Evolutionary conservation across 1,139 yeast genomes (phyloP).

Genomic region (Saccharomyces pastorianus): DNA sequence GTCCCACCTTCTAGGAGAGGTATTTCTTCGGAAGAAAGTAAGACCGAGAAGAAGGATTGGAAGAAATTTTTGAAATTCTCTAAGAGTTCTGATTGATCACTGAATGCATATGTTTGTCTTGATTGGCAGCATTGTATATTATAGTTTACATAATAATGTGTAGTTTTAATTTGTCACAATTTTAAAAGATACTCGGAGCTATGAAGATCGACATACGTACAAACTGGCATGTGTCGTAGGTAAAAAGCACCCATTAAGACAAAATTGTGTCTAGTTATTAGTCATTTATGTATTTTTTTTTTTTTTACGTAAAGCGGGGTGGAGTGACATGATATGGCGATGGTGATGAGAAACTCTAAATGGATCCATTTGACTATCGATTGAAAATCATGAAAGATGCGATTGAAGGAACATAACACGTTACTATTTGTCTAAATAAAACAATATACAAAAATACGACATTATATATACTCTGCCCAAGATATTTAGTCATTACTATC

Average conservation of each 20-base stretch:
- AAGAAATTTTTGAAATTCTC: background rate
- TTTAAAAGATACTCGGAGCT: background rate
- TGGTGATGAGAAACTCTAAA: background rate
- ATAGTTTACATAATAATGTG: background rate
- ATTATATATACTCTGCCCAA: background rate
- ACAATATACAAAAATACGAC: background rate
- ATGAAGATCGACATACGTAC: background rate
- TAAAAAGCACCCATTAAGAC: background rate
- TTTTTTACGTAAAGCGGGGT: background rate
- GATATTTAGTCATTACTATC: background rate
- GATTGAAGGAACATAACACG: background rate
- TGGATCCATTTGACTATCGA: too few species aligned
- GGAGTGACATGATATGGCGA: background rate
- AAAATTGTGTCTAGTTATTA: background rate
- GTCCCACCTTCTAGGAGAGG: conserved; percentile 29
- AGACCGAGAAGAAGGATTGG: background rate
- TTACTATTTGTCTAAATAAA: background rate
- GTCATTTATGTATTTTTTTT: too few species aligned
- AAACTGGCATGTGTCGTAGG: background rate
- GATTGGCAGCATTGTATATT: background rate
- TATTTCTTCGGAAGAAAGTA: background rate
- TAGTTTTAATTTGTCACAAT: background rate
- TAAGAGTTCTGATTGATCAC: background rate
- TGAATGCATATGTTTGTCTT: background rate
- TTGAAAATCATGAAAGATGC: background rate